Evolutionary conservation across 23 red algal species (phyloP).

Genomic region (Gracilaria vermiculophylla): DNA sequence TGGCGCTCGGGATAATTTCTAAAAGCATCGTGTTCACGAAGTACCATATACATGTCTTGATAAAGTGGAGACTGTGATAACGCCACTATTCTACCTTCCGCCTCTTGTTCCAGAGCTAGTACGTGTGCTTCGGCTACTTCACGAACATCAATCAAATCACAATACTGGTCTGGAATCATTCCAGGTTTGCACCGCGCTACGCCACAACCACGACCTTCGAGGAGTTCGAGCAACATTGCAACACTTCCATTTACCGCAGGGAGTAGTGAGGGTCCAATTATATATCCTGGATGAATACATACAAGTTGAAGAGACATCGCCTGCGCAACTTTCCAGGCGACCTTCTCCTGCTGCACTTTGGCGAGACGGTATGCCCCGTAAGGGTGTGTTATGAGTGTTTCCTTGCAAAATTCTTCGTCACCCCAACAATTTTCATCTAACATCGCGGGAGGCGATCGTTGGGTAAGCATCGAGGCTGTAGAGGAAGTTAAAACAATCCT

Average conservation of each 20-base stretch:
- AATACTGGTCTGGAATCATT: constrained; percentile 14
- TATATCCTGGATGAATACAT: not conserved
- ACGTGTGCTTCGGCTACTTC: constrained; percentile 32
- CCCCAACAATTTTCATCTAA: constrained; percentile 26
- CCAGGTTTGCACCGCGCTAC: not conserved
- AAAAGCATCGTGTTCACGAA: constrained; percentile 1
- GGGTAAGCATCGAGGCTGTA: constrained; percentile 14
- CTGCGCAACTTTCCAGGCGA: constrained; percentile 11
- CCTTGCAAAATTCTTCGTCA: constrained; percentile 4
- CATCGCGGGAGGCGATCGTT: not conserved
- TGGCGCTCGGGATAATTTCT: not conserved
- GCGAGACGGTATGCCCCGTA: constrained; percentile 31
- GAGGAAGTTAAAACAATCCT: constrained; percentile 5
- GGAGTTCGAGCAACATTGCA: constrained; percentile 8
- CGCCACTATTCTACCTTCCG: not conserved
- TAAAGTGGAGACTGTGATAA: constrained; percentile 21
- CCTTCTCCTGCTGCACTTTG: constrained; percentile 28
- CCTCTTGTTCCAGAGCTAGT: constrained; percentile 17
- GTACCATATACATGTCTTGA: not conserved
- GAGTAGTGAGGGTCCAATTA: not conserved
- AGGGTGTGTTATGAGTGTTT: not conserved
- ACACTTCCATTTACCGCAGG: constrained; percentile 11
- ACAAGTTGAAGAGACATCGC: constrained; percentile 17
- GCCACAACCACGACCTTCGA: constrained; percentile 8
- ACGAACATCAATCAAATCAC: constrained; percentile 16